phyloP scores from a whole-genome alignment of 2,329 filamentous ascomycete species.

The Berkeleyomyces basicola region DNA sequence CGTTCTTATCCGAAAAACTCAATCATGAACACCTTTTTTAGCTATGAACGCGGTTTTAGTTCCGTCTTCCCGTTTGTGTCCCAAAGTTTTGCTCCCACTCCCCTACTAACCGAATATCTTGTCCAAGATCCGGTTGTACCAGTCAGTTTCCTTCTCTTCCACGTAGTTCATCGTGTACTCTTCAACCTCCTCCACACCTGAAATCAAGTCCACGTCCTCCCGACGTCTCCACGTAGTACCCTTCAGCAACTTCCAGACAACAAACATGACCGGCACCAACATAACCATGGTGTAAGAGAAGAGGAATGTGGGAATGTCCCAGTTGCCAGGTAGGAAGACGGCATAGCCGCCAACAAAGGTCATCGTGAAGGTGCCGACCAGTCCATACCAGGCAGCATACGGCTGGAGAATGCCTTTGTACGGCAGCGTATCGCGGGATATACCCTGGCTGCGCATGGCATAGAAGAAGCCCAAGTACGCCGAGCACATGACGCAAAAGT shows the following conservation, averaged over 20 bases:
- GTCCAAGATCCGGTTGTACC: slow-evolving; percentile 33
- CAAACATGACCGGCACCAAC: slow-evolving; percentile 50
- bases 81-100: neutral
- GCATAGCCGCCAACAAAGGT: slow-evolving; percentile 59
- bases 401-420: slow-evolving; percentile 56
- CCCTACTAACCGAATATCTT: slow-evolving; percentile 36
- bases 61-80: neutral
- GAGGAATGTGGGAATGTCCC: slow-evolving; percentile 53
- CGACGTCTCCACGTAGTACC: slow-evolving; percentile 34
- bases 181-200: slow-evolving; percentile 48
- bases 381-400: slow-evolving; percentile 50
- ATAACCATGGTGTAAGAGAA: slow-evolving; percentile 65
- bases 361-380: slow-evolving; percentile 50
- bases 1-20: neutral
- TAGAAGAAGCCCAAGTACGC: slow-evolving; percentile 59
- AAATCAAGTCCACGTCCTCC: slow-evolving; percentile 44
- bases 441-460: slow-evolving; percentile 50
- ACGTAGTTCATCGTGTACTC: slow-evolving; percentile 49
- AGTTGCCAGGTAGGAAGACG: slow-evolving; percentile 50
- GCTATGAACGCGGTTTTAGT: no score
- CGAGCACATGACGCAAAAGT: slow-evolving; percentile 51
- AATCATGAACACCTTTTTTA: neutral
- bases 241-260: slow-evolving; percentile 56
- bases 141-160: slow-evolving; percentile 19
- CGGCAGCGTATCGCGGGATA: slow-evolving; percentile 49